Evolutionary conservation across 2,329 filamentous ascomycete species (phyloP).

Genomic region (Trichophyton verrucosum): DNA sequence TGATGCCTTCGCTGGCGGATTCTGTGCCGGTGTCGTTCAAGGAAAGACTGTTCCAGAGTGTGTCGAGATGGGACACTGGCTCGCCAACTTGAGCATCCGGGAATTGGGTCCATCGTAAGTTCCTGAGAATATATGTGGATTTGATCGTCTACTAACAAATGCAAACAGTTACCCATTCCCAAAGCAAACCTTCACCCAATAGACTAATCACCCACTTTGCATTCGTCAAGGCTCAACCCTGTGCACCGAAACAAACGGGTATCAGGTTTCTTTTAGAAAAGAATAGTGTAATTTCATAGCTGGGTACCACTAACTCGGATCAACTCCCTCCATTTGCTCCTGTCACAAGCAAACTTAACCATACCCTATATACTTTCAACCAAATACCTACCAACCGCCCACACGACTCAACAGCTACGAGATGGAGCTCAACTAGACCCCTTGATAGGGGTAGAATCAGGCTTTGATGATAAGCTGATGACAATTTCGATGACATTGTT

Average conservation of each 20-base stretch:
- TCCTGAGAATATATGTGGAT: background rate
- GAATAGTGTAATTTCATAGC: background rate
- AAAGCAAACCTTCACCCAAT: constrained; percentile 59
- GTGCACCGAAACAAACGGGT: constrained; percentile 1
- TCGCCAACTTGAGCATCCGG: constrained; percentile 85
- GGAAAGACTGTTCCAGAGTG: constrained; percentile 65
- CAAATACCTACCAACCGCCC: background rate
- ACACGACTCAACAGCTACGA: constrained; percentile 1
- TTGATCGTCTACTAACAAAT: background rate
- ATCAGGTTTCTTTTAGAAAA: background rate
- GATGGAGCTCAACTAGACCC: background rate
- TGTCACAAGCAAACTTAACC: background rate
- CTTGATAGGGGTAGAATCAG: background rate
- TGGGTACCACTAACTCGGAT: background rate
- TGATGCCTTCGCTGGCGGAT: constrained; percentile 91
- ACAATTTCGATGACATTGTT: background rate
- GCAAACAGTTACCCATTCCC: constrained; percentile 61
- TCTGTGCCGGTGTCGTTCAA: constrained; percentile 77
- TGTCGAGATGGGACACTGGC: constrained; percentile 92
- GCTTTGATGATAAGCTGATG: background rate
- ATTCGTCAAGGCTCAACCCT: constrained; percentile 9
- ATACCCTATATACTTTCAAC: background rate
- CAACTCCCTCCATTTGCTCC: background rate
- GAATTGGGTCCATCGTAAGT: constrained; percentile 93
- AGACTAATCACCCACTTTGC: background rate